phyloP scores from a whole-genome alignment of 345 rosid genomes.

The Rhodamnia rubescens region DNA sequence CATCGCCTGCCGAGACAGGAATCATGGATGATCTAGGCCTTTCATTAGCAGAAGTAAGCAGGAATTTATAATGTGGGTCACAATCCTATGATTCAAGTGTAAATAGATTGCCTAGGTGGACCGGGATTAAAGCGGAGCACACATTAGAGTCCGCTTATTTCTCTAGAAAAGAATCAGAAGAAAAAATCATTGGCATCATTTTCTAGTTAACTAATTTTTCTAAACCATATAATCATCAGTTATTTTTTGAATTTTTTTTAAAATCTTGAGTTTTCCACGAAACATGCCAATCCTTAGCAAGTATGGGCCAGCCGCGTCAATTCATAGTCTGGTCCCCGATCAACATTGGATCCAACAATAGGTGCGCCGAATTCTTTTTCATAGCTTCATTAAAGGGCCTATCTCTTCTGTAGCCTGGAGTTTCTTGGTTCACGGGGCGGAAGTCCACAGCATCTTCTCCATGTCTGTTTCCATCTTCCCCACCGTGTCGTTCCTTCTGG shows the following conservation, averaged over 20 bases:
- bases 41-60: slow-evolving; percentile 7
- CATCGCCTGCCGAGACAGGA: slow-evolving; percentile 38
- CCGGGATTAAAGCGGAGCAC: neutral
- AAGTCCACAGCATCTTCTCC: neutral
- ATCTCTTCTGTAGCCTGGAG: neutral
- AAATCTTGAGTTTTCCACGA: too few species aligned
- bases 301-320: too few species aligned
- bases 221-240: too few species aligned
- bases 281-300: too few species aligned
- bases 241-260: too few species aligned
- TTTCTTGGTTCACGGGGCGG: neutral
- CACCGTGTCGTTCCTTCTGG: neutral
- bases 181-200: too few species aligned
- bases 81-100: neutral
- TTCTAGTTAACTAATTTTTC: too few species aligned
- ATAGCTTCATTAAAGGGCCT: neutral
- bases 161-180: too few species aligned
- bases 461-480: neutral
- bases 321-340: neutral
- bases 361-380: neutral
- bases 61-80: neutral
- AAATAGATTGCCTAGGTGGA: neutral
- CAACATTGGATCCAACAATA: neutral
- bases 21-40: slow-evolving; percentile 21
- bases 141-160: too few species aligned